Percentiles rank a stretch among this genome's conserved stretches.
Conservation (phyloP, 306 rosid species). For the Hippophae tibetana region DNA sequence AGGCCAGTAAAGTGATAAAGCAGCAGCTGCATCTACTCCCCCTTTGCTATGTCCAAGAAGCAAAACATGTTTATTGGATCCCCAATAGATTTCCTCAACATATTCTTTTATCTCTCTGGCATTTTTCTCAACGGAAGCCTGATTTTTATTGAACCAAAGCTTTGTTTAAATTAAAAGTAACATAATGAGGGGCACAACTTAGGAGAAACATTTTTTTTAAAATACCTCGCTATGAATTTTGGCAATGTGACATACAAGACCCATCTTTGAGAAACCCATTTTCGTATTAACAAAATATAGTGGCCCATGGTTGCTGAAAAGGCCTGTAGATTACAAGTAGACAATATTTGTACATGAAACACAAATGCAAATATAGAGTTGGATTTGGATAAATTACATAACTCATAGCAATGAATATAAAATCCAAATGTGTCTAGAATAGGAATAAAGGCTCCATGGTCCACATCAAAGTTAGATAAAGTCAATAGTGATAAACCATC, state of each 20-base stretch:
- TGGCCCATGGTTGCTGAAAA: conserved; percentile 97
- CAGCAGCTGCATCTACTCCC: conserved; percentile 98
- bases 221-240: conserved; percentile 97
- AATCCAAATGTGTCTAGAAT: neutral
- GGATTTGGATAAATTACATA: conserved; percentile 5
- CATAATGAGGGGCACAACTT: neutral
- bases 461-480: neutral
- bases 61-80: conserved; percentile 76
- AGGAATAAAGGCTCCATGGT: neutral
- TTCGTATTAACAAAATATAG: conserved; percentile 83
- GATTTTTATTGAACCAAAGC: conserved; percentile 17
- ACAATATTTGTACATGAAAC: conserved; percentile 1
- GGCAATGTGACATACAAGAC: conserved; percentile 88
- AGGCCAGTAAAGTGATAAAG: conserved; percentile 90
- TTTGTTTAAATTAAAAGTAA: conserved; percentile 20
- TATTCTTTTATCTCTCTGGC: conserved; percentile 90
- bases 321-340: conserved; percentile 46
- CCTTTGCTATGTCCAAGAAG: conserved; percentile 99
- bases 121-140: conserved; percentile 95
- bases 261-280: conserved; percentile 77
- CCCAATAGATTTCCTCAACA: conserved; percentile 95
- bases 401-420: neutral
- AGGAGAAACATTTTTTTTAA: neutral
- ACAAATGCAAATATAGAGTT: conserved; percentile 3
- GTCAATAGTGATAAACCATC: neutral